Evolutionary conservation across 441 rosid species (phyloP).

Genomic region (Sinapis alba): DNA sequence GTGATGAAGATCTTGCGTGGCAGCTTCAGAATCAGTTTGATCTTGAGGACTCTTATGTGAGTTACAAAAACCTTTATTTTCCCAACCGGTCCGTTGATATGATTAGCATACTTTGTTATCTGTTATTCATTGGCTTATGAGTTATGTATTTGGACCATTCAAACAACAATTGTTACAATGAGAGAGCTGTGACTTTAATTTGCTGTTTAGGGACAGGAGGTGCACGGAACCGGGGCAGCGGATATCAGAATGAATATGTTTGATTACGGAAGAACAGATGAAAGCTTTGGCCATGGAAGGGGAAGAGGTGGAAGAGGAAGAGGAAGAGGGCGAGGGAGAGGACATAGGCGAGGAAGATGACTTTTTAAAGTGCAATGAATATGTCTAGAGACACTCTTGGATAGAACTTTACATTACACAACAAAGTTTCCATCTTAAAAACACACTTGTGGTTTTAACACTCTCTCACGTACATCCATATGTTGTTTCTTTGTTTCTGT

Average conservation of each 20-base stretch:
- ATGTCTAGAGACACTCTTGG: conserved; percentile 13
- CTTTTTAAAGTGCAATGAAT: conserved; percentile 37
- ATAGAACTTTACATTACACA: conserved; percentile 26
- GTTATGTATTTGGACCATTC: background rate
- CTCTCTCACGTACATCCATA: conserved; percentile 1
- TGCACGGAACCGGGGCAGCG: conserved; percentile 50
- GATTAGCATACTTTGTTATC: background rate
- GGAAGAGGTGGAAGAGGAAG: conserved; percentile 54
- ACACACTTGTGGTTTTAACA: background rate
- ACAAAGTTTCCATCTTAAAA: conserved; percentile 7
- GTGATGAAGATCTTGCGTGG: conserved; percentile 83
- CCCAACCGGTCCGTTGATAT: background rate
- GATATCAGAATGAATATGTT: conserved; percentile 79
- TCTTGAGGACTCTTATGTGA: conserved; percentile 71
- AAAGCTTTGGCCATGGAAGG: conserved; percentile 30
- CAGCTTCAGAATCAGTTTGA: conserved; percentile 83
- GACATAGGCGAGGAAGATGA: conserved; percentile 43
- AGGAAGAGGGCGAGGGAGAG: conserved; percentile 48
- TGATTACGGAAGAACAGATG: conserved; percentile 61
- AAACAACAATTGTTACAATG: background rate
- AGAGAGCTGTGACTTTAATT: conserved; percentile 11
- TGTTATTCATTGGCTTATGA: background rate
- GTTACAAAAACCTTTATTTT: conserved; percentile 30
- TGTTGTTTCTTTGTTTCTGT: background rate
- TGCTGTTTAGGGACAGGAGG: conserved; percentile 50